phyloP scores from a whole-genome alignment of 352 stramenopile species.

The Globisporangium takayamanum region DNA sequence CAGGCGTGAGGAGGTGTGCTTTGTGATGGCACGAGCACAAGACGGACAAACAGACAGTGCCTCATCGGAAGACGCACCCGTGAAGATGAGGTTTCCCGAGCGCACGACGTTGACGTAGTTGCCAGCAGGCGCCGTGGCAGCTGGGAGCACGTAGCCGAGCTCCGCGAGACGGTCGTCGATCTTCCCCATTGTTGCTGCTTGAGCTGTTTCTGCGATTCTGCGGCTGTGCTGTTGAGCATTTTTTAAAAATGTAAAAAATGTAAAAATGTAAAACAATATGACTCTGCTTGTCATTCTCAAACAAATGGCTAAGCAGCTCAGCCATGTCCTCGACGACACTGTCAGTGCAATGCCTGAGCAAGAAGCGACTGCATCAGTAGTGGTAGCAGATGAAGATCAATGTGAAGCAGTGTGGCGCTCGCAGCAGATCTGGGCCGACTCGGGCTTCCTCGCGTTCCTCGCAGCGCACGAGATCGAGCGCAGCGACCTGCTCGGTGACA shows the following conservation, averaged over 20 bases:
- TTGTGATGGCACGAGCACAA: not conserved
- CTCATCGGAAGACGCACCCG: conserved; percentile 18
- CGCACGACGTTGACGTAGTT: conserved; percentile 61
- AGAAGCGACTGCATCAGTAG: too few species aligned
- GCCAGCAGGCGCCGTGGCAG: conserved; percentile 56
- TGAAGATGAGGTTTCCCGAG: conserved; percentile 71
- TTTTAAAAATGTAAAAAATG: not conserved
- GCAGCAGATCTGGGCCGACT: conserved; percentile 27
- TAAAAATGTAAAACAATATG: too few species aligned
- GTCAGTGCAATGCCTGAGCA: too few species aligned
- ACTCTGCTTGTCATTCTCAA: too few species aligned
- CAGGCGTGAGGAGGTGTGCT: not conserved
- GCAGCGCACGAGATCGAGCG: conserved; percentile 35
- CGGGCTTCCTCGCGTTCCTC: conserved; percentile 58
- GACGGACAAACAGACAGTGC: not conserved
- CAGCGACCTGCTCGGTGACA: conserved; percentile 30
- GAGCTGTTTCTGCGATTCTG: not conserved
- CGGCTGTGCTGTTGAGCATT: not conserved
- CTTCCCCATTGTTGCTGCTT: conserved; percentile 20
- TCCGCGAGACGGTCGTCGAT: conserved; percentile 59
- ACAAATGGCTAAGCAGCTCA: too few species aligned
- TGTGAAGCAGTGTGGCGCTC: conserved; percentile 25
- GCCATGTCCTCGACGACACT: too few species aligned
- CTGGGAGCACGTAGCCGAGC: conserved; percentile 63
- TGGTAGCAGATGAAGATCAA: too few species aligned